Conservation (phyloP, 2,329 filamentous ascomycete genomes). For the Aspergillus pseudonomiae region DNA sequence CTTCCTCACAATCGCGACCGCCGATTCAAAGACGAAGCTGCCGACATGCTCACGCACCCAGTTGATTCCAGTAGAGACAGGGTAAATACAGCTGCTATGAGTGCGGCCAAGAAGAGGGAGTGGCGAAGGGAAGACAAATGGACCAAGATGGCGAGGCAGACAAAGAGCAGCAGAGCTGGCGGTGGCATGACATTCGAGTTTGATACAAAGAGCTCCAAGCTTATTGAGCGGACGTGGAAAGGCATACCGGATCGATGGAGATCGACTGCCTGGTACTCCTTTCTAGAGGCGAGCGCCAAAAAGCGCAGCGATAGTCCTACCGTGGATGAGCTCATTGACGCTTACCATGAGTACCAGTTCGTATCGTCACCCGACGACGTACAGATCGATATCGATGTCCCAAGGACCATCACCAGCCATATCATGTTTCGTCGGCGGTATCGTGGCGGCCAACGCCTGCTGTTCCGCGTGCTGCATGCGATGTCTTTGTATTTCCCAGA, state of each 20-base stretch:
- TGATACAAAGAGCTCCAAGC: conserved; percentile 77
- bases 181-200: conserved; percentile 75
- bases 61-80: conserved; percentile 52
- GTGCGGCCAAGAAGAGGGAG: conserved; percentile 59
- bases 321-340: conserved; percentile 71
- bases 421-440: conserved; percentile 97
- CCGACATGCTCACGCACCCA: conserved; percentile 67
- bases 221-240: conserved; percentile 94
- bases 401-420: conserved; percentile 89
- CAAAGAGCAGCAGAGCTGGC: conserved; percentile 50
- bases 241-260: conserved; percentile 97
- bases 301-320: conserved; percentile 62
- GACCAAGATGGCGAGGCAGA: conserved; percentile 65
- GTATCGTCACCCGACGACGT: conserved; percentile 84
- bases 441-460: conserved; percentile 83
- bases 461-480: conserved; percentile 91
- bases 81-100: conserved; percentile 52
- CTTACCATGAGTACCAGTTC: conserved; percentile 73
- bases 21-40: conserved; percentile 61
- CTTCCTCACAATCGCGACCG: conserved; percentile 58
- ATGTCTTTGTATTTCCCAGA: conserved; percentile 88
- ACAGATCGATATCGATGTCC: conserved; percentile 96
- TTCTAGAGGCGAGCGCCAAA: conserved; percentile 76
- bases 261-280: conserved; percentile 90
- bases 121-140: conserved; percentile 67